Conservation (phyloP, 2,329 filamentous ascomycete genomes). For the Cercospora sp. region DNA sequence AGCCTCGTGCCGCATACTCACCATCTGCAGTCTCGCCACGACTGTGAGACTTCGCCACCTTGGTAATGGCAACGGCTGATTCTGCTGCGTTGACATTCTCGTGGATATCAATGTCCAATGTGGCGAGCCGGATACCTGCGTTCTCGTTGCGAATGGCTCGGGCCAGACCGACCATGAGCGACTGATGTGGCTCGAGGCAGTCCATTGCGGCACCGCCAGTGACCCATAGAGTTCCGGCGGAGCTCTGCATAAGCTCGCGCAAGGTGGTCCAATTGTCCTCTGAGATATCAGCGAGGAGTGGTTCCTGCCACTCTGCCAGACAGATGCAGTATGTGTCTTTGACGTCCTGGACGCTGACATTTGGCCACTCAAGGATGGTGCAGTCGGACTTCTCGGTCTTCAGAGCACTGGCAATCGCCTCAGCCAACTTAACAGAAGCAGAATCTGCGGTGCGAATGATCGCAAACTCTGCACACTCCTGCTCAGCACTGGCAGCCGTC, state of each 20-base stretch:
- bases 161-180: not conserved
- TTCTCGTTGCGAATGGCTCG: not conserved
- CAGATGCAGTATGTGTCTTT: not conserved
- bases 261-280: not conserved
- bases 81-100: not conserved
- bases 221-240: not conserved
- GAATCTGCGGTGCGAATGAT: not conserved
- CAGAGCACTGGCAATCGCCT: not conserved
- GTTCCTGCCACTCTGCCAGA: not conserved
- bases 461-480: not conserved
- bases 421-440: not conserved
- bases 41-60: not conserved
- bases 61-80: not conserved
- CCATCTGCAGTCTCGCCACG: not conserved
- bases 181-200: not conserved
- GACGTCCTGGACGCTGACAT: not conserved
- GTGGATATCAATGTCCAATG: not conserved
- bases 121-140: not conserved
- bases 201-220: not conserved
- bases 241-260: not conserved
- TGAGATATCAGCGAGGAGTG: not conserved
- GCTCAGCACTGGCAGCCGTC: too few species aligned
- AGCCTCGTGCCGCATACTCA: not conserved
- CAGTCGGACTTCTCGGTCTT: not conserved
- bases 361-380: not conserved